Evolutionary conservation across 306 rosid species (phyloP), one percentile per base, ranked within the genome.

Genomic region (Acmispon strigosus): DNA sequence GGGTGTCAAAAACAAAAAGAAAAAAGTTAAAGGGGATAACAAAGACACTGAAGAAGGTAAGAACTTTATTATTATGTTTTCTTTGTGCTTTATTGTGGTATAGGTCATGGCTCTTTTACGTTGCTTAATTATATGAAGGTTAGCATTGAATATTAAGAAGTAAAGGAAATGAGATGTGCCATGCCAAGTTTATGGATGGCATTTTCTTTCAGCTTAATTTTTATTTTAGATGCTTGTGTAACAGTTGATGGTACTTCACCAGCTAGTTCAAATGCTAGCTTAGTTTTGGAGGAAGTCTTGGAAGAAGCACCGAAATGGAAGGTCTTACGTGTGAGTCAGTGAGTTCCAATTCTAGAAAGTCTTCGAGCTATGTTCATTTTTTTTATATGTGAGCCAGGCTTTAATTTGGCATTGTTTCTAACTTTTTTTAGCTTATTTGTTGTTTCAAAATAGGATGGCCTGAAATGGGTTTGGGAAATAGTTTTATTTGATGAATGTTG

Each of bases 221-320:
- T 22, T 2, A 43, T 15, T 39, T 42, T 27, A 7, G 36, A 29
- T 84, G 76, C 77, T 52, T 80, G 69, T 83, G 74, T 69, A 58
- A 83, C 79, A 79, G 87, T 66, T 81, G 88, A 80, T 44, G 86
- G 86, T 62, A 18, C 82, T 59, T 79, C 83, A 10, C 78, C 83
- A 6, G 16, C 86, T 75, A 82, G 76, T 80, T 69, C 87, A 36
- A 69, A 71, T 83, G 44, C 80, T 42, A 62, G 78, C 48, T 32
- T 87, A 69, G 78, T 82, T 56, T 77, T 94, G 86, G 92, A 87
- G 68, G 96, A 94, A 83, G 95, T 94, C 64, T 81, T 94, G 84
- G 98, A 94, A 87, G 97, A 90, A 84, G 88, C 98, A 32, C 98
- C 98, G 5, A 94, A 94, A 84, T 94, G 98, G 98, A 94, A 94